phyloP scores from a whole-genome alignment of 1,284 basidiomycete genomes.

The Malassezia japonica region DNA sequence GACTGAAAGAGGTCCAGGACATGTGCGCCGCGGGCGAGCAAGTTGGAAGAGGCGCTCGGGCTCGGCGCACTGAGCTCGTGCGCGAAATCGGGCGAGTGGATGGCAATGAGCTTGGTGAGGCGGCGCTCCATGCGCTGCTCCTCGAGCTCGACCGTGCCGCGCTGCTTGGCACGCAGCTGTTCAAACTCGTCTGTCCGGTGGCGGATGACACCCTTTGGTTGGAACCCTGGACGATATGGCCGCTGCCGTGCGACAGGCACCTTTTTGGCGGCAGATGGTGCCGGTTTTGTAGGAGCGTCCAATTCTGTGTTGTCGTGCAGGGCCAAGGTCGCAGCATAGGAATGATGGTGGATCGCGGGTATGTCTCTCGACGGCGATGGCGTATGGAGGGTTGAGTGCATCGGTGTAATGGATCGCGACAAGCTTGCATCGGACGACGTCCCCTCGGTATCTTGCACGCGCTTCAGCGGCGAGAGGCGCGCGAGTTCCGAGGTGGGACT shows the following conservation, averaged over 20 bases:
- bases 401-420: too few relatives aligned
- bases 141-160: constrained; percentile 29
- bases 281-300: too few relatives aligned
- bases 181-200: constrained; percentile 25
- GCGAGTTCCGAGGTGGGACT: too few relatives aligned
- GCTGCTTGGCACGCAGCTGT: constrained; percentile 13
- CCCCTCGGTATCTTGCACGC: too few relatives aligned
- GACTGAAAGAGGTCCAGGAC: constrained; percentile 8
- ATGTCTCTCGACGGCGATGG: too few relatives aligned
- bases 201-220: constrained; percentile 35
- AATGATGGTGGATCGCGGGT: not conserved
- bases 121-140: constrained; percentile 38
- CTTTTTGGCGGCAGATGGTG: too few relatives aligned
- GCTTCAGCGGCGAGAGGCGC: too few relatives aligned
- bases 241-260: not conserved
- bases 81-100: not conserved
- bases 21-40: not conserved
- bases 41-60: constrained; percentile 6
- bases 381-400: too few relatives aligned
- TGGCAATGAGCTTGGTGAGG: constrained; percentile 24
- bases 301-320: not conserved
- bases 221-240: constrained; percentile 30
- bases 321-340: not conserved
- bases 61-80: not conserved
- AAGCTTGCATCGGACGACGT: too few relatives aligned